phyloP scores from a whole-genome alignment of 2,329 filamentous ascomycete species.

The Trichoderma sp. region DNA sequence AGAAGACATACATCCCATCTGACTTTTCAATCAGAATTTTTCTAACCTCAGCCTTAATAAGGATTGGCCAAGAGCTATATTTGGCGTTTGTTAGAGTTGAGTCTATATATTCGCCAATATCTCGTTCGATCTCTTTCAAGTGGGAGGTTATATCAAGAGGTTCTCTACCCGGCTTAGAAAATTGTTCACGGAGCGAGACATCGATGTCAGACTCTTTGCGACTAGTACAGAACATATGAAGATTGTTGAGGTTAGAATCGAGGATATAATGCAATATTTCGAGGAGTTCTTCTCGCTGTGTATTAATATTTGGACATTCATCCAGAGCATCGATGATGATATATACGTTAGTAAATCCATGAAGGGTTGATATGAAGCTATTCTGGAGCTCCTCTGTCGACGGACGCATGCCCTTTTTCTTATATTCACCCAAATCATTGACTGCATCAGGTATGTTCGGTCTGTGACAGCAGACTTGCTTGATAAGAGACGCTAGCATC shows the following conservation, averaged over 20 bases:
- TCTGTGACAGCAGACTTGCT: neutral
- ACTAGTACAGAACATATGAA: neutral
- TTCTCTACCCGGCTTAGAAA: neutral
- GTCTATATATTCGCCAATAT: neutral
- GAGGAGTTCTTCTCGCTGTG: neutral
- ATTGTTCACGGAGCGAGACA: neutral
- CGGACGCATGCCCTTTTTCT: neutral
- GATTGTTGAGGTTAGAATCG: neutral
- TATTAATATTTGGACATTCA: neutral
- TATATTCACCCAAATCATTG: neutral
- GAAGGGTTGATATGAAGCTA: neutral
- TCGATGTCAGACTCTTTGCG: neutral
- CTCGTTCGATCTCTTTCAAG: neutral
- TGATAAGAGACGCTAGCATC: neutral
- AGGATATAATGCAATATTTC: neutral
- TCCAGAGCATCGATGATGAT: neutral
- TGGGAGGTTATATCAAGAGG: neutral
- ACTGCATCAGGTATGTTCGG: neutral
- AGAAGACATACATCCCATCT: slow-evolving; percentile 12
- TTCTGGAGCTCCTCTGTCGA: neutral
- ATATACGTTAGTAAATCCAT: neutral
- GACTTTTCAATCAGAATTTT: slow-evolving; percentile 4
- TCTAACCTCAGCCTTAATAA: neutral
- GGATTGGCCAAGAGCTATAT: slow-evolving; percentile 4
- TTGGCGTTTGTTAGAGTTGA: neutral